phyloP scores from a whole-genome alignment of 257 asterid genomes.

The Cynanchum wilfordii region DNA sequence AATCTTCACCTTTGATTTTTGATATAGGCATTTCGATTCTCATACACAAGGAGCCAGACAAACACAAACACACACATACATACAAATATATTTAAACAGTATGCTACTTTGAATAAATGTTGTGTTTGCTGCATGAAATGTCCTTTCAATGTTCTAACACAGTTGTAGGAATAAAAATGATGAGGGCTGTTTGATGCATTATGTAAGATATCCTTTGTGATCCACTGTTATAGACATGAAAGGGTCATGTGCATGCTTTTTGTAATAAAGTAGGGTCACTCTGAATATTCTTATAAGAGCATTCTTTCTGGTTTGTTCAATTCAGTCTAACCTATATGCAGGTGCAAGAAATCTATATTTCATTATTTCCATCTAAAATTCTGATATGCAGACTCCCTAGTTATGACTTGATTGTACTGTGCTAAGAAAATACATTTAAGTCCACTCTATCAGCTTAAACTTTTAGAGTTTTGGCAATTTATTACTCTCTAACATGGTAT shows the following conservation, averaged over 20 bases:
- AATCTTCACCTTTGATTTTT: no score
- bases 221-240: neutral
- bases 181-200: neutral
- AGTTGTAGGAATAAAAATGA: neutral
- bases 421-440: no score
- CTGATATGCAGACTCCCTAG: neutral
- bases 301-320: neutral
- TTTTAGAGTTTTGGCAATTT: no score
- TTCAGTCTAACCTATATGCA: neutral
- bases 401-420: neutral
- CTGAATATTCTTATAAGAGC: neutral
- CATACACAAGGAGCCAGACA: no score
- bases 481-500: no score
- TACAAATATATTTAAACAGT: neutral
- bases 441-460: no score
- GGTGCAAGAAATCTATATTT: neutral
- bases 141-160: neutral
- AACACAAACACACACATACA: no score
- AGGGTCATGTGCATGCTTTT: neutral
- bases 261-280: neutral
- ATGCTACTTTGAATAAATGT: neutral
- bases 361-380: neutral
- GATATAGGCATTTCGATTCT: no score
- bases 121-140: neutral
- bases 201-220: neutral